Base-by-base conservation (phyloP, 1,284 basidiomycete genomes). In the Malassezia nana region DNA sequence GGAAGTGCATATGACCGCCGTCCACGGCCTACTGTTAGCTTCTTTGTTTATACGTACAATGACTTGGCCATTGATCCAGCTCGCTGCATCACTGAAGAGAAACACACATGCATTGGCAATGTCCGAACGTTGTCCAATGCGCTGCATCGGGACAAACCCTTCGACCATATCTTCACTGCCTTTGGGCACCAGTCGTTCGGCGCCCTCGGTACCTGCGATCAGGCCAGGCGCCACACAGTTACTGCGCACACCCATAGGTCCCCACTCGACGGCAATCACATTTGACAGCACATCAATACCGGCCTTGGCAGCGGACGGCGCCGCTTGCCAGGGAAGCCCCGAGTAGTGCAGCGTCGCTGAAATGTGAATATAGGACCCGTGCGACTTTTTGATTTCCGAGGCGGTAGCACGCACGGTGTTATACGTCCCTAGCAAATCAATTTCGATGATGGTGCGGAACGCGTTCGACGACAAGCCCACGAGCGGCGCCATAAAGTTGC, bases 251-350 rank as follows among this genome's bases (percentile, higher is more conserved):
- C 91, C 92, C 64, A 84, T 81, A 6, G 90, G 91, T 1, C 89
- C 91, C 77, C 94, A 88, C 75, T 95, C 91, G 12, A 94, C 82
- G 0, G 91, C 89, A 20, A 95, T 77, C 2, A 87, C 88, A 8
- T 81, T 78, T 51, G 84, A 86, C 4, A 91, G 77, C 0, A 90
- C 89, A 69, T 98, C 91, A 30, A 96, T 83, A 8, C 82, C 92
- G 0, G 91, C 91, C 76, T 96, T 96, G 18, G 92, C 92, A 12
- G 91, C 89, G 20, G 86, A 88, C 6, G 92, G 87, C 67, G 95
- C 91, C 4, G 83, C 86, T 76, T 96, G 91, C 74, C 84, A 89
- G 0, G 88, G 86, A n/a, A 85, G 65, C 81, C 88, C 89, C 58
- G 78, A 81, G 76, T 89, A 87, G 75, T 96, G 92, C 50, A 96